A percentile compares a stretch with the other conserved stretches of the same genome.
phyloP scores from a whole-genome alignment of 208 protist genomes.

The Leishmania braziliensis region DNA sequence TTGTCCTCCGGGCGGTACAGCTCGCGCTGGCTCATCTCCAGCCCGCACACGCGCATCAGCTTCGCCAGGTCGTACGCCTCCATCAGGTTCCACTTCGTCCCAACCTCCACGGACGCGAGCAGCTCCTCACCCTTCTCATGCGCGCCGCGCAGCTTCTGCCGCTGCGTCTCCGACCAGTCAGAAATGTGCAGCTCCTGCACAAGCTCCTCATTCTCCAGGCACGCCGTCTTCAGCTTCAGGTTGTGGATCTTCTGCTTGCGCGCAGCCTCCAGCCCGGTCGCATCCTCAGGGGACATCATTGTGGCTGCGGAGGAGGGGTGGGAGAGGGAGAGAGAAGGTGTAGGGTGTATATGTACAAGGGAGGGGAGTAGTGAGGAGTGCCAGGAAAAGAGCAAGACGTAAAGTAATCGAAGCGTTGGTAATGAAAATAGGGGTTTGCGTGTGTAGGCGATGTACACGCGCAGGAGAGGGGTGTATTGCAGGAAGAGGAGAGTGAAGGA shows the following conservation, averaged over 20 bases:
- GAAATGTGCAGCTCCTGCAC: slow-evolving; percentile 85
- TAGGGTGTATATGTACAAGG: neutral
- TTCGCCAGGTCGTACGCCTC: slow-evolving; percentile 84
- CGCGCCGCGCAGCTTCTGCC: slow-evolving; percentile 71
- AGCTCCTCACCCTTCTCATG: slow-evolving; percentile 83
- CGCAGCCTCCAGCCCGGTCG: slow-evolving; percentile 78
- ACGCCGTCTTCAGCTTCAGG: slow-evolving; percentile 85
- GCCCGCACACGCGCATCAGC: slow-evolving; percentile 64
- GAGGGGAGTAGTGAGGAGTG: neutral
- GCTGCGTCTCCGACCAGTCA: slow-evolving; percentile 83
- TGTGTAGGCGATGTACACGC: neutral
- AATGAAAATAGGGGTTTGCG: neutral
- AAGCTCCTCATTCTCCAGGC: slow-evolving; percentile 81
- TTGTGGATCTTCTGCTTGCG: slow-evolving; percentile 91
- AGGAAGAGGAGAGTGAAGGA: slow-evolving; percentile 9
- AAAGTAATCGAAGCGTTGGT: neutral
- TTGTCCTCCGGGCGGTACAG: slow-evolving; percentile 84
- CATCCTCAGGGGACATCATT: slow-evolving; percentile 63
- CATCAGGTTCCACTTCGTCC: slow-evolving; percentile 85
- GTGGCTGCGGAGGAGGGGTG: neutral
- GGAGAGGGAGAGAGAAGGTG: neutral
- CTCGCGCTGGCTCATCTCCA: slow-evolving; percentile 85
- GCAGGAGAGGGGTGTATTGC: neutral
- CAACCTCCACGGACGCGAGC: slow-evolving; percentile 65
- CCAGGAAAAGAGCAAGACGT: neutral